phyloP scores from a whole-genome alignment of 2,329 filamentous ascomycete species.

The Scopulariopsis brevicaulis region DNA sequence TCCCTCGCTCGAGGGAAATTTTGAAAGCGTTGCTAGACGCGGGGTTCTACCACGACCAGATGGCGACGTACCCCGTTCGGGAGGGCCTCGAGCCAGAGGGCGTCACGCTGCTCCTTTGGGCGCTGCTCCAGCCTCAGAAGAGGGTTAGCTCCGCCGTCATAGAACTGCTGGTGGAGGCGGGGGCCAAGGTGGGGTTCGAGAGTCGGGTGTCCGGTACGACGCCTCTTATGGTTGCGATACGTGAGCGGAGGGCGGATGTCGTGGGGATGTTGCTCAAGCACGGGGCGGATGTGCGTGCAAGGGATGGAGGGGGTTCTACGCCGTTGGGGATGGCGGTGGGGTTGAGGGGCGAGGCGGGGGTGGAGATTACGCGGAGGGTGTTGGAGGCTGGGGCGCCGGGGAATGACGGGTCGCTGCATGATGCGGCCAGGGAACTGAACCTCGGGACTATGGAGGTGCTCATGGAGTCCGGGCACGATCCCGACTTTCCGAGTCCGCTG shows the following conservation, averaged over 20 bases:
- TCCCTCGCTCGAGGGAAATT: conserved; percentile 42
- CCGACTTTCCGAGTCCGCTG: conserved; percentile 52
- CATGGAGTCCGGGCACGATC: conserved; percentile 46
- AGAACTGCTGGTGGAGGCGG: conserved; percentile 38
- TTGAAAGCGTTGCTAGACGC: conserved; percentile 40
- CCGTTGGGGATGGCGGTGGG: conserved; percentile 48
- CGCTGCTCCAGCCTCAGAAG: conserved; percentile 51
- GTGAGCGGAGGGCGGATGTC: conserved; percentile 41
- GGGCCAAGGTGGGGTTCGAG: conserved; percentile 46
- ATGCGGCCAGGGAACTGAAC: conserved; percentile 49
- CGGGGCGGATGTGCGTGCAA: conserved; percentile 42
- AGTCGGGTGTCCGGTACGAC: conserved; percentile 39
- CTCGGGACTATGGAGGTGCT: conserved; percentile 43
- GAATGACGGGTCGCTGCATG: conserved; percentile 57
- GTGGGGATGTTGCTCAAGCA: conserved; percentile 43
- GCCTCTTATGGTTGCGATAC: conserved; percentile 49
- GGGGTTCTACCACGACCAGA: conserved; percentile 49
- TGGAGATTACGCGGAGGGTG: conserved; percentile 41
- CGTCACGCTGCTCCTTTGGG: conserved; percentile 48
- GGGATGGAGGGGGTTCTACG: conserved; percentile 43
- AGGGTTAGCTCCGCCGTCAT: conserved; percentile 47
- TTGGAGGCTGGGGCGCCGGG: conserved; percentile 42
- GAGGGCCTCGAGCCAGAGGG: conserved; percentile 38
- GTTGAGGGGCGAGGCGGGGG: conserved; percentile 39
- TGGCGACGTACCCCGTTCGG: conserved; percentile 27